Evolutionary conservation across 2,329 filamentous ascomycete species (phyloP).

Genomic region (Huntiella savannae): DNA sequence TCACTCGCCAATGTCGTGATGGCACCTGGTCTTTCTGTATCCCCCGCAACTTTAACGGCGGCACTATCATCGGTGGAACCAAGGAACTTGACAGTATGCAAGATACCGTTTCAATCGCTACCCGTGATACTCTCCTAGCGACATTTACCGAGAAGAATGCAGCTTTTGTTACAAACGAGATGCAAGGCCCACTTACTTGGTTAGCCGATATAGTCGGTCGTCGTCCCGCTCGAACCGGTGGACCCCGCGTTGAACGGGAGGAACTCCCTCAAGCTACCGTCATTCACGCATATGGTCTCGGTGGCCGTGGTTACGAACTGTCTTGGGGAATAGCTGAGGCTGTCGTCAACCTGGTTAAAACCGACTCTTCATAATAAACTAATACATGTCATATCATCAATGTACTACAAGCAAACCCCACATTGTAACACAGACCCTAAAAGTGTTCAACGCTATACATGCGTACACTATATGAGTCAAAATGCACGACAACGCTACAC

Average conservation of each 20-base stretch:
- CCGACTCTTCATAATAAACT: too few species aligned
- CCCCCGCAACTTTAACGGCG: slow-evolving; percentile 40
- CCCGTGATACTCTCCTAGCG: slow-evolving; percentile 27
- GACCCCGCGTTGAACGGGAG: slow-evolving; percentile 35
- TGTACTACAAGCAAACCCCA: too few species aligned
- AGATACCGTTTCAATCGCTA: slow-evolving; percentile 26
- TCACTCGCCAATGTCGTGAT: slow-evolving; percentile 43
- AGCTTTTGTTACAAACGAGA: slow-evolving; percentile 15
- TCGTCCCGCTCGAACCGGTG: slow-evolving; percentile 26
- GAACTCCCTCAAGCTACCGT: slow-evolving; percentile 12
- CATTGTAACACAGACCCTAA: neutral
- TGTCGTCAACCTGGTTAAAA: slow-evolving; percentile 23
- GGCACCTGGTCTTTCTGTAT: slow-evolving; percentile 45
- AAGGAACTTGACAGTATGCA: slow-evolving; percentile 41
- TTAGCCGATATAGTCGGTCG: slow-evolving; percentile 27
- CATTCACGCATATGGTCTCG: slow-evolving; percentile 40
- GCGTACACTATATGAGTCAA: slow-evolving; percentile 3
- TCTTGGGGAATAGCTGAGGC: slow-evolving; percentile 40
- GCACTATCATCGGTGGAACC: slow-evolving; percentile 47
- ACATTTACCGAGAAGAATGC: slow-evolving; percentile 20
- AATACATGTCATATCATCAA: too few species aligned
- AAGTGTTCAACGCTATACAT: neutral
- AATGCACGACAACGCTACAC: neutral
- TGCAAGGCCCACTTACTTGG: slow-evolving; percentile 17
- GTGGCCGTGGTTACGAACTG: slow-evolving; percentile 41